A percentile compares a stretch with the other conserved stretches of the same genome.
phyloP scores from a whole-genome alignment of 768 basidiomycete genomes.

The Cyclocybe cylindracea region DNA sequence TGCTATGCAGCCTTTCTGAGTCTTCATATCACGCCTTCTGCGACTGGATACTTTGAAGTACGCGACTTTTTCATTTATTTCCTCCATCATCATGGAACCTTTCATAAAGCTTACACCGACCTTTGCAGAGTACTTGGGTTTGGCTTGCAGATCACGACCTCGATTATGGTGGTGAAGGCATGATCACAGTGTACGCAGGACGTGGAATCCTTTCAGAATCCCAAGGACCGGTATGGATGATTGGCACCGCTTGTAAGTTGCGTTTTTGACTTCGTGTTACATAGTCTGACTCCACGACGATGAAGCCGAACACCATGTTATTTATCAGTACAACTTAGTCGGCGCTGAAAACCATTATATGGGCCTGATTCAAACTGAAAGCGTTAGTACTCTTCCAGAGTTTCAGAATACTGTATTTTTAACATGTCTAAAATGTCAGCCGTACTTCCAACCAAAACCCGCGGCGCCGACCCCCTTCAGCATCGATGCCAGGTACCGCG shows the following conservation, averaged over 20 bases:
- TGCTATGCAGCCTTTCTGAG: slow-evolving; percentile 71
- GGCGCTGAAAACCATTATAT: slow-evolving; percentile 68
- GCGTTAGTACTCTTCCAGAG: slow-evolving; percentile 37
- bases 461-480: slow-evolving; percentile 59
- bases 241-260: slow-evolving; percentile 55
- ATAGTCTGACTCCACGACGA: not conserved
- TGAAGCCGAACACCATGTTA: slow-evolving; percentile 66
- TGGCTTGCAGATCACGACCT: slow-evolving; percentile 85
- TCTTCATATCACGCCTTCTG: slow-evolving; percentile 56
- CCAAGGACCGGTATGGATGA: slow-evolving; percentile 78
- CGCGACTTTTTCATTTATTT: not conserved
- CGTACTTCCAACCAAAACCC: slow-evolving; percentile 69
- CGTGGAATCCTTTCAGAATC: slow-evolving; percentile 80
- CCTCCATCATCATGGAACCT: not conserved
- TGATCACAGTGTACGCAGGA: slow-evolving; percentile 62
- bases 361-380: slow-evolving; percentile 76
- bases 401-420: not conserved
- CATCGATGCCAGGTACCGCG: slow-evolving; percentile 43
- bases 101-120: not conserved
- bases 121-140: slow-evolving; percentile 67
- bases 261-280: not conserved
- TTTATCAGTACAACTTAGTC: slow-evolving; percentile 71
- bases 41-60: slow-evolving; percentile 67
- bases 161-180: slow-evolving; percentile 47
- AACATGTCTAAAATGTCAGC: slow-evolving; percentile 36